Percentiles rank a stretch among this genome's conserved stretches.
These are phyloP conservation scores for Camellia granthamiana DNA, from an alignment of 148 eudicot species.

Conservation along the genomic window DNA sequence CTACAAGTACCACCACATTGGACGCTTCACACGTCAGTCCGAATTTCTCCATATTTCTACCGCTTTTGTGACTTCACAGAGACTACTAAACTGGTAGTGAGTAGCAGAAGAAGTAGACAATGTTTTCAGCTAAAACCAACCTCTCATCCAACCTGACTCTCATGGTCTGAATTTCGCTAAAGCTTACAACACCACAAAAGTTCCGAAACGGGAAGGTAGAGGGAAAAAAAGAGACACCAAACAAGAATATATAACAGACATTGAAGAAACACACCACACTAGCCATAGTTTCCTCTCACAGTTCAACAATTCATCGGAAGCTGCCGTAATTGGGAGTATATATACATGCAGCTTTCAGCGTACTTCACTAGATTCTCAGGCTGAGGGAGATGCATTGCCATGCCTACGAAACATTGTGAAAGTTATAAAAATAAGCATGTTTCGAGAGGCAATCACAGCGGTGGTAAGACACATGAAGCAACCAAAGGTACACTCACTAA, in stretches of 20 bases:
- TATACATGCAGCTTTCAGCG: conserved; percentile 94
- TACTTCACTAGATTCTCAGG: conserved; percentile 73
- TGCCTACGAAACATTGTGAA: conserved; percentile 33
- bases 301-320: conserved; percentile 46
- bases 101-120: too few species aligned
- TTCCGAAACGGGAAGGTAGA: background rate
- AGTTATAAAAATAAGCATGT: too few species aligned
- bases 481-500: background rate
- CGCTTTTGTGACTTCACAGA: too few species aligned
- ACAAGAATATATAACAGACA: background rate
- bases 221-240: background rate
- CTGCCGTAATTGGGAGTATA: conserved; percentile 78
- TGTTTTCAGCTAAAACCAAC: too few species aligned
- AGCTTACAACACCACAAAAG: background rate
- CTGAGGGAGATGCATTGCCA: conserved; percentile 67
- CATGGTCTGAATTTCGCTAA: too few species aligned
- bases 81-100: too few species aligned
- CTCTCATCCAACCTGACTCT: too few species aligned
- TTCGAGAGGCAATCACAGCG: too few species aligned
- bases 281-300: background rate
- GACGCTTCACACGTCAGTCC: too few species aligned
- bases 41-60: too few species aligned
- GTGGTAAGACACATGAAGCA: background rate
- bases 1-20: too few species aligned
- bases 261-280: background rate